Evolutionary conservation across 352 stramenopile genomes (phyloP), one percentile per base, ranked within the genome.

Genomic region (Pythium sukuiense): DNA sequence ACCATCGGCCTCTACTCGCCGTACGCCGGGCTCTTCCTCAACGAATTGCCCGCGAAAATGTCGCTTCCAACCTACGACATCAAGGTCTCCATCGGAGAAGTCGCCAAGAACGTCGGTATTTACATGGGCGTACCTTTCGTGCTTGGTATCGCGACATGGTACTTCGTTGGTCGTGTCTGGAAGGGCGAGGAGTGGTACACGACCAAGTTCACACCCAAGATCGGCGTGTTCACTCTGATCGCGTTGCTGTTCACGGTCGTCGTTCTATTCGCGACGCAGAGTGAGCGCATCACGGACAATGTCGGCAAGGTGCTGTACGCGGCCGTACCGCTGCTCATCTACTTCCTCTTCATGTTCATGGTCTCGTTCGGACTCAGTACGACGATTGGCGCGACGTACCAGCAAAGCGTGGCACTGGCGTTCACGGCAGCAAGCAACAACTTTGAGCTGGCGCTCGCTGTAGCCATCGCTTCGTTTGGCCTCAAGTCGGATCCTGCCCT

Each of bases 351-450:
- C 60, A 90, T 88, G 59, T 88, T 88, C 61, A 49, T 69, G 18
- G 62, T 48, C 12, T 80, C 80, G 35, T 86, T 86, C 65, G 60
- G 69, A 35, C 59, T 83, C 50, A 77, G 77, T 33, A 59, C 65
- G 58, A 59, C 63, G 8, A 64, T 67, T 35, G 78, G 75, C n/a
- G 76, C 71, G 26, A 74, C 64, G 7, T 85, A 88, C 65, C 41
- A 66, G 13, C 80, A 84, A 60, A 73, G 73, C 57, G 67, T 71
- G 32, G 77, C 76, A 24, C 71, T 88, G 16, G 76, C 81, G 20
- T 89, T 93, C 61, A 94, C 87, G 32, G 81, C 82, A 11, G 86
- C 81, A 26, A 91, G 81, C 69, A 94, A 92, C 77, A 92, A 92
- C 74, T 94, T 89, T 68, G 85, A 93, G 63, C 65, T 94, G 48